Evolutionary conservation across 176 grass and related monocot species (phyloP).

Genomic region (barley (Hordeum vulgare)): MorexV3_pseudomolecules_assembly NC_058518.1:459188769-459189268

Average conservation of each 20-base stretch:
- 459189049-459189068: background rate
- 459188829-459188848: too few species aligned
- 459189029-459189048: background rate
- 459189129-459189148: background rate
- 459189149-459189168: background rate
- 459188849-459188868: too few species aligned
- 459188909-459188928: too few species aligned
- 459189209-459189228: background rate
- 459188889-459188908: too few species aligned
- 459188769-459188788: constrained; percentile 28
- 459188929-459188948: too few species aligned
- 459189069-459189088: background rate
- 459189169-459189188: background rate
- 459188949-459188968: constrained; percentile 67
- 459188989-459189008: background rate
- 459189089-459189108: background rate
- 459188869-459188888: too few species aligned
- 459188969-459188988: constrained; percentile 77
- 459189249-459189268: background rate
- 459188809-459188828: constrained; percentile 60
- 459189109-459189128: background rate
- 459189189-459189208: background rate
- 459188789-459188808: constrained; percentile 69
- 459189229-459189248: background rate
- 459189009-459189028: background rate